Percentiles rank a stretch among this genome's conserved stretches.
Conservation (phyloP, 352 stramenopile genomes). For the Phytophthora megakarya region DNA sequence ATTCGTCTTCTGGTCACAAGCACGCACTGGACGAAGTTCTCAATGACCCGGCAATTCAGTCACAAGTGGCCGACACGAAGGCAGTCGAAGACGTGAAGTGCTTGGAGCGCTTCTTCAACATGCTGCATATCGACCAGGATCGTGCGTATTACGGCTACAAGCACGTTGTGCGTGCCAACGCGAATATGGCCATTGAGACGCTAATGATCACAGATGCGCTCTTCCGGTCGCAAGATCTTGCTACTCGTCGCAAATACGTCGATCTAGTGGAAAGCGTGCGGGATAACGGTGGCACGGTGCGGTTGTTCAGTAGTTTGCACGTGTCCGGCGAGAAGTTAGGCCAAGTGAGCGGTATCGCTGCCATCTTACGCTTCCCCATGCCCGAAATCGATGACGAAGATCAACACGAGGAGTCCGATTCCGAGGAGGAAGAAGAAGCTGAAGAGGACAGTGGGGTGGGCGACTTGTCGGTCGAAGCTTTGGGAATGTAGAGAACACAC, state of each 20-base stretch:
- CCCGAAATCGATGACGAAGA: slow-evolving; percentile 96
- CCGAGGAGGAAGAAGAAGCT: slow-evolving; percentile 43
- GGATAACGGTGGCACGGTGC: slow-evolving; percentile 91
- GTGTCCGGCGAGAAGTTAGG: slow-evolving; percentile 95
- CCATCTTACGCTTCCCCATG: slow-evolving; percentile 96
- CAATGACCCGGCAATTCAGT: slow-evolving; percentile 91
- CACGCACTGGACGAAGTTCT: slow-evolving; percentile 98
- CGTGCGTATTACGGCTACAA: slow-evolving; percentile 97
- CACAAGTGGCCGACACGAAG: slow-evolving; percentile 95
- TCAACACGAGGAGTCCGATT: slow-evolving; percentile 57
- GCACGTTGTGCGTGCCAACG: slow-evolving; percentile 92
- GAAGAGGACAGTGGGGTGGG: slow-evolving; percentile 57
- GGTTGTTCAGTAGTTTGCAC: slow-evolving; percentile 95
- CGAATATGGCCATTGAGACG: slow-evolving; percentile 94
- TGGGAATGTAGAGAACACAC: slow-evolving; percentile 50
- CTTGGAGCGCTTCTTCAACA: slow-evolving; percentile 95
- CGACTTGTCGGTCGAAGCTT: slow-evolving; percentile 67
- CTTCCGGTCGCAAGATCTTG: slow-evolving; percentile 92
- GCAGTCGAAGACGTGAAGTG: slow-evolving; percentile 91
- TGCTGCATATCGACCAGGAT: slow-evolving; percentile 96
- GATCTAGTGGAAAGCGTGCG: slow-evolving; percentile 94
- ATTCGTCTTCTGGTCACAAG: slow-evolving; percentile 96
- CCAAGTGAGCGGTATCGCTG: slow-evolving; percentile 94
- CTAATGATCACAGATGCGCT: slow-evolving; percentile 96
- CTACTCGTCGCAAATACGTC: slow-evolving; percentile 92